These are phyloP conservation scores for Malassezia cuniculi DNA, from an alignment of 1,284 basidiomycete species.

Conservation along the genomic window DNA sequence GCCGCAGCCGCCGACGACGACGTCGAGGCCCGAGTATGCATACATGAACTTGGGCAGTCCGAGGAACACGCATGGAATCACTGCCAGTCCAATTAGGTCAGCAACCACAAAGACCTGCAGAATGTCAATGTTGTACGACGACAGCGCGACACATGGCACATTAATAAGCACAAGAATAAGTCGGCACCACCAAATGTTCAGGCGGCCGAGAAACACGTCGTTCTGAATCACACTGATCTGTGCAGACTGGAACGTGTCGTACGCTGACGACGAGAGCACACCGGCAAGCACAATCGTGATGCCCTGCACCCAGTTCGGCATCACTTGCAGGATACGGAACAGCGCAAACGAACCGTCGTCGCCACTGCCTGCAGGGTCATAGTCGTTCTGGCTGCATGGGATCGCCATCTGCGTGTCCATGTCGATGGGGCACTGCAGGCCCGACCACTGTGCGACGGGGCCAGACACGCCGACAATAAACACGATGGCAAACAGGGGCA, in stretches of 20 bases:
- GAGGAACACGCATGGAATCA: conserved; percentile 37
- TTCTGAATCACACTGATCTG: conserved; percentile 45
- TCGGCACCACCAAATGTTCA: conserved; percentile 45
- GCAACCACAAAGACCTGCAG: conserved; percentile 44
- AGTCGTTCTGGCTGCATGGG: too few species aligned
- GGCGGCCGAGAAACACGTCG: conserved; percentile 40
- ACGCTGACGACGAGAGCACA: conserved; percentile 41
- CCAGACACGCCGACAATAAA: conserved; percentile 44
- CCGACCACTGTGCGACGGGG: conserved; percentile 38
- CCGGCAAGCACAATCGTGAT: conserved; percentile 40
- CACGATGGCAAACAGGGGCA: conserved; percentile 39
- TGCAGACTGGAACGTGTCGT: conserved; percentile 44
- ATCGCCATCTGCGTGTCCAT: too few species aligned
- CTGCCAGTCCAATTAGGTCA: conserved; percentile 39
- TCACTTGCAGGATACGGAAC: conserved; percentile 35
- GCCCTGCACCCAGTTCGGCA: conserved; percentile 42
- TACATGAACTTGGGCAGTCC: conserved; percentile 34
- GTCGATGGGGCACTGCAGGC: conserved; percentile 18
- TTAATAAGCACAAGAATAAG: conserved; percentile 34
- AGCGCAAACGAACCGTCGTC: conserved; percentile 40
- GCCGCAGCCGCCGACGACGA: conserved; percentile 41
- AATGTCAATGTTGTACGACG: conserved; percentile 42
- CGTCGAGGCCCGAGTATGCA: conserved; percentile 41
- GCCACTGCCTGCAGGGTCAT: conserved; percentile 2
- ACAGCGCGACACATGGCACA: conserved; percentile 37